Conservation (phyloP, 2,329 filamentous ascomycete genomes). For the Monosporascus sp. region DNA sequence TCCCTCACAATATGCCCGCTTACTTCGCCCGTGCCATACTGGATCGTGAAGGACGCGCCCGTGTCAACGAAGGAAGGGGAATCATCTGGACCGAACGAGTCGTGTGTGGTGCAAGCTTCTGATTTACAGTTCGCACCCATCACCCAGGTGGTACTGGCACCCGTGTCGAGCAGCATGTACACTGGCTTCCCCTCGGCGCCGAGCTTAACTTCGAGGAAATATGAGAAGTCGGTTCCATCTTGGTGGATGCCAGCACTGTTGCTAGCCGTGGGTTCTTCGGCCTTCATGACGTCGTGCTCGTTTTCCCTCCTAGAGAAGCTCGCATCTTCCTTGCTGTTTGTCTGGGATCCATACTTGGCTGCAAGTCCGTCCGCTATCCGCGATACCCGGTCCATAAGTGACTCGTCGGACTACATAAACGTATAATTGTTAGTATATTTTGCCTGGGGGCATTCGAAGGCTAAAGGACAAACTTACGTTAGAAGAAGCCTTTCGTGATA, state of each 20-base stretch:
- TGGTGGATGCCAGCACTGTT: slow-evolving; percentile 55
- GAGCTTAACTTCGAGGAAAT: slow-evolving; percentile 54
- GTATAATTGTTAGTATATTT: slow-evolving; percentile 10
- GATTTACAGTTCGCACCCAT: slow-evolving; percentile 67
- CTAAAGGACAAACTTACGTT: slow-evolving; percentile 25
- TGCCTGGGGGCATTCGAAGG: not conserved
- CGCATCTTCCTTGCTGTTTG: slow-evolving; percentile 11
- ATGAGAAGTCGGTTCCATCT: slow-evolving; percentile 62
- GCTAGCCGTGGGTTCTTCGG: slow-evolving; percentile 38
- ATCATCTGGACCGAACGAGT: slow-evolving; percentile 60
- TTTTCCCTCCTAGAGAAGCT: slow-evolving; percentile 37
- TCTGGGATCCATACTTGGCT: slow-evolving; percentile 33
- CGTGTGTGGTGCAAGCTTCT: slow-evolving; percentile 63
- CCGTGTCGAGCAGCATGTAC: slow-evolving; percentile 62
- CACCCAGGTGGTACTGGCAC: slow-evolving; percentile 74
- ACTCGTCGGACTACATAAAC: slow-evolving; percentile 26
- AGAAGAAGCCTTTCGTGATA: slow-evolving; percentile 32
- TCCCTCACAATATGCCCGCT: slow-evolving; percentile 63
- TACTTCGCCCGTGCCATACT: slow-evolving; percentile 75
- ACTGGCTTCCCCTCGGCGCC: slow-evolving; percentile 51
- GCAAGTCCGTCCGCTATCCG: slow-evolving; percentile 34
- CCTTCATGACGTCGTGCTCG: slow-evolving; percentile 42
- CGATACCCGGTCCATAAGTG: slow-evolving; percentile 31
- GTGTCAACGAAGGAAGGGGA: slow-evolving; percentile 59
- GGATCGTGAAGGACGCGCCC: slow-evolving; percentile 55